Evolutionary conservation across 2,329 filamentous ascomycete genomes (phyloP), one percentile per base, ranked within the genome.

Genomic region (Colletotrichum higginsianum): DNA sequence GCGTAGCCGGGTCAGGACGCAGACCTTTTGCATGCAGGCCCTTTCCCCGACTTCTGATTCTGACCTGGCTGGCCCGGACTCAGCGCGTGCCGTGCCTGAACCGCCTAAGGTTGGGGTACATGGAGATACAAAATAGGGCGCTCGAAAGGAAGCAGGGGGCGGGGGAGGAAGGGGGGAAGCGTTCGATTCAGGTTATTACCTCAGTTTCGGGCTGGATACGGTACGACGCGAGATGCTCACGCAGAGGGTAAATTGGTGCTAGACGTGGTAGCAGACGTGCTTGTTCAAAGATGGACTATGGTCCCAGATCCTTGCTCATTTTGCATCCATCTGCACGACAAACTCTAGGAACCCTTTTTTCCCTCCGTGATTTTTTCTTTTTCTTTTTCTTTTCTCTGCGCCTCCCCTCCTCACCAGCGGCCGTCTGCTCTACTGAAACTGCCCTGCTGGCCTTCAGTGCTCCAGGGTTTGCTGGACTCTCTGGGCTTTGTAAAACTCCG

Each of bases 51-150:
- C 40, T 50, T 61, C 47, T 30, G 26, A 30, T 42, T 66, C 62
- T 50, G 26, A 69, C 53, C 53, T 49, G 38, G 46, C 53, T 49
- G 38, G 52, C 13, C 53, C 58, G 26, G 44, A 61, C 47, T 62
- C 60, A 44, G 38, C 47, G 46, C 15, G 44, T 55, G 30, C 6
- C n/a, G 52, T 21, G 38, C 30, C 30, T 35, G 30, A 35, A 35
- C 18, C 30, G 52, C 62, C 30, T 67, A 65, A 61, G 55, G 62
- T 70, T 16, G 44, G 52, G 66, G 50, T 64, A 49, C 60, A 35
- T 44, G 66, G 60, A 57, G 35, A 65, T 52, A 57, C 60, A 64
- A n/a, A 38, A 12, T n/a, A 50, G 46, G 21, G 35, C 18, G n/a
- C 26, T 44, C 26, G 12, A 52, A 52, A 30, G 50, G 11, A 21